Percentiles rank a stretch among this genome's conserved stretches.
phyloP scores from a whole-genome alignment of 2,329 filamentous ascomycete species.

The Chaetomium sp. region DNA sequence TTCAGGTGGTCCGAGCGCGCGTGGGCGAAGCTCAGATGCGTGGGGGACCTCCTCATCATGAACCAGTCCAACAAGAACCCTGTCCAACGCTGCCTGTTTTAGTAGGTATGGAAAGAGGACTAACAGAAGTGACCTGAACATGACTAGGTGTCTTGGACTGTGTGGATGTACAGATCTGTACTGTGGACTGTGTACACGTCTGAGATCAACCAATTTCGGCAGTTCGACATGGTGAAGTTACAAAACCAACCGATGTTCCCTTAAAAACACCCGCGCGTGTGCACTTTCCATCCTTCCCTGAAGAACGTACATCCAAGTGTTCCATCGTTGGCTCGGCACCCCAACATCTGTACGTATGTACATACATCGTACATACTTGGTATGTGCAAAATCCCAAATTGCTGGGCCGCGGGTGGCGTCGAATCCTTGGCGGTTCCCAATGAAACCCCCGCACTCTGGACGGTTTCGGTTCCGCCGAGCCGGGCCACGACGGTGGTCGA shows the following conservation, averaged over 20 bases:
- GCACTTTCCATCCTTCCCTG: not conserved
- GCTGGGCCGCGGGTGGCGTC: constrained; percentile 14
- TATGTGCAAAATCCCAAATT: not conserved
- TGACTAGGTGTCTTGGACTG: not conserved
- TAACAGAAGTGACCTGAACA: not conserved
- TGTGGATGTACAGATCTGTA: not conserved
- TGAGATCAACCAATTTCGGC: not conserved
- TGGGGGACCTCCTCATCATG: not conserved
- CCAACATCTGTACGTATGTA: not conserved
- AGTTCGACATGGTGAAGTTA: not conserved
- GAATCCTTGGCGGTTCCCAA: not conserved
- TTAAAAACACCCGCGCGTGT: not conserved
- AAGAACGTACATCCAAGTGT: not conserved
- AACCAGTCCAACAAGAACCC: not conserved
- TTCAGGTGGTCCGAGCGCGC: not conserved
- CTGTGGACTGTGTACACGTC: not conserved
- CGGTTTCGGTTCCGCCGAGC: constrained; percentile 16
- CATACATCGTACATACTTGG: too few species aligned
- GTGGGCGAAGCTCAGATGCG: not conserved
- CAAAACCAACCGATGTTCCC: not conserved
- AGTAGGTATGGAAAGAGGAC: not conserved
- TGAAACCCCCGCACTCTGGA: constrained; percentile 10
- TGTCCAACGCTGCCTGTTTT: not conserved
- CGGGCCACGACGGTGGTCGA: constrained; percentile 3
- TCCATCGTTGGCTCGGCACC: not conserved